These are phyloP conservation scores for Populus tremula DNA, from an alignment of 345 rosid species.

Conservation along the genomic window DNA sequence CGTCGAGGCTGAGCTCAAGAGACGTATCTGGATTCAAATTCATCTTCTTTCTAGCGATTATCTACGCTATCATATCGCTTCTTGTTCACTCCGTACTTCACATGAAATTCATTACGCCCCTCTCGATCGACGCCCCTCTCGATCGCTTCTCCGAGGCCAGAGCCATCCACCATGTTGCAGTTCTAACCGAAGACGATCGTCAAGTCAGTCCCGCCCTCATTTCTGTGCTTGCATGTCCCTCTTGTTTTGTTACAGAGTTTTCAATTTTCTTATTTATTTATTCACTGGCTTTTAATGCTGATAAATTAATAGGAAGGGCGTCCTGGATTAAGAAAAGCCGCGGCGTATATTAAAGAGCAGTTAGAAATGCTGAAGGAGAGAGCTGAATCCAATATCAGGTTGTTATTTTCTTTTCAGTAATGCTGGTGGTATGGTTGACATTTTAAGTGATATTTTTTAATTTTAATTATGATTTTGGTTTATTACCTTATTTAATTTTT, in stretches of 20 bases:
- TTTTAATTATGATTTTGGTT: background rate
- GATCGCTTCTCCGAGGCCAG: slow-evolving; percentile 93
- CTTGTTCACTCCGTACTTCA: slow-evolving; percentile 55
- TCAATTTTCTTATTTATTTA: background rate
- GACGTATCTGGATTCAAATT: slow-evolving; percentile 66
- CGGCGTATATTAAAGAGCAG: slow-evolving; percentile 64
- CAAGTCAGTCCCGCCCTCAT: slow-evolving; percentile 46
- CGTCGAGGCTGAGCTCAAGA: slow-evolving; percentile 44
- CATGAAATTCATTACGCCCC: slow-evolving; percentile 64
- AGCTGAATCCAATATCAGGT: slow-evolving; percentile 80
- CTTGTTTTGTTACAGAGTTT: background rate
- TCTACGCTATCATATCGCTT: slow-evolving; percentile 65
- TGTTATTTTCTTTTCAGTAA: background rate
- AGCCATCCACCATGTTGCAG: slow-evolving; percentile 83
- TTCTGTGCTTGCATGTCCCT: background rate
- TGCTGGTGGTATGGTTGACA: background rate
- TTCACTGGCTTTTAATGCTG: background rate
- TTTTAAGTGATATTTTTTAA: background rate
- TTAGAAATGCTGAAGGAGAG: slow-evolving; percentile 64
- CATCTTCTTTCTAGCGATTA: slow-evolving; percentile 43
- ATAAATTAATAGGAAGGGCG: slow-evolving; percentile 70
- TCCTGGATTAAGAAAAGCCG: slow-evolving; percentile 81
- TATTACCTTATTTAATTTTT: background rate
- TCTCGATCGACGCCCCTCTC: slow-evolving; percentile 71
- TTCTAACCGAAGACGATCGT: slow-evolving; percentile 65